phyloP scores from a whole-genome alignment of 2,329 filamentous ascomycete species.

The Fusarium sp. region DNA sequence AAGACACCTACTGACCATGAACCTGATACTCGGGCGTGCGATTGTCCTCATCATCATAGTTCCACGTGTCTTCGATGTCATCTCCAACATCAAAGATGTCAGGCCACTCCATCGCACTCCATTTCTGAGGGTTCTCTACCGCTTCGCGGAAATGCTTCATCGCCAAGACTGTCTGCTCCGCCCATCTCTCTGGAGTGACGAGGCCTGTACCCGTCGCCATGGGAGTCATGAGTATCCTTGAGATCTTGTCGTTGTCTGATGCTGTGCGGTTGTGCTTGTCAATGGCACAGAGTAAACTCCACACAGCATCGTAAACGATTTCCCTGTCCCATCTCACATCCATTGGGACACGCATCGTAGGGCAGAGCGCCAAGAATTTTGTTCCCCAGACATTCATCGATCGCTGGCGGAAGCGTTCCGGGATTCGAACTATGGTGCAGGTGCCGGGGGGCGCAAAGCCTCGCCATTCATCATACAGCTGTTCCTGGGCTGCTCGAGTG shows the following conservation, averaged over 20 bases:
- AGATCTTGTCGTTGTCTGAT: slow-evolving; percentile 48
- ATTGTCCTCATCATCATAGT: background rate
- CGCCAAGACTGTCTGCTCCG: slow-evolving; percentile 61
- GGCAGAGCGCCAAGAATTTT: slow-evolving; percentile 60
- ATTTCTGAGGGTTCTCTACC: slow-evolving; percentile 55
- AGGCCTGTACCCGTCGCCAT: slow-evolving; percentile 61
- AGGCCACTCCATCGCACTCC: slow-evolving; percentile 54
- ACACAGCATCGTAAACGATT: slow-evolving; percentile 65
- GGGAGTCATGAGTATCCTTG: slow-evolving; percentile 62
- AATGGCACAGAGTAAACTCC: slow-evolving; percentile 61
- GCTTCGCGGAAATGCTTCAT: slow-evolving; percentile 64
- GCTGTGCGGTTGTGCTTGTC: slow-evolving; percentile 58
- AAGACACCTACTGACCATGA: background rate
- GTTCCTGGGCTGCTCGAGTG: slow-evolving; percentile 57
- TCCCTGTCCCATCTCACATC: slow-evolving; percentile 62
- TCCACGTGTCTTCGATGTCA: slow-evolving; percentile 2
- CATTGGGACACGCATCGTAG: slow-evolving; percentile 63
- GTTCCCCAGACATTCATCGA: slow-evolving; percentile 56
- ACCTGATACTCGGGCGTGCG: background rate
- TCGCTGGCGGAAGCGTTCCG: slow-evolving; percentile 46
- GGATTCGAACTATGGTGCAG: slow-evolving; percentile 62
- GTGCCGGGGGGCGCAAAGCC: slow-evolving; percentile 63
- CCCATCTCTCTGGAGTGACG: slow-evolving; percentile 62
- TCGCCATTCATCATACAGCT: slow-evolving; percentile 58
- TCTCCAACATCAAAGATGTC: slow-evolving; percentile 21